A percentile compares a stretch with the other conserved stretches of the same genome.
phyloP scores from a whole-genome alignment of 2,329 filamentous ascomycete genomes.

The Nothophoma quercina region DNA sequence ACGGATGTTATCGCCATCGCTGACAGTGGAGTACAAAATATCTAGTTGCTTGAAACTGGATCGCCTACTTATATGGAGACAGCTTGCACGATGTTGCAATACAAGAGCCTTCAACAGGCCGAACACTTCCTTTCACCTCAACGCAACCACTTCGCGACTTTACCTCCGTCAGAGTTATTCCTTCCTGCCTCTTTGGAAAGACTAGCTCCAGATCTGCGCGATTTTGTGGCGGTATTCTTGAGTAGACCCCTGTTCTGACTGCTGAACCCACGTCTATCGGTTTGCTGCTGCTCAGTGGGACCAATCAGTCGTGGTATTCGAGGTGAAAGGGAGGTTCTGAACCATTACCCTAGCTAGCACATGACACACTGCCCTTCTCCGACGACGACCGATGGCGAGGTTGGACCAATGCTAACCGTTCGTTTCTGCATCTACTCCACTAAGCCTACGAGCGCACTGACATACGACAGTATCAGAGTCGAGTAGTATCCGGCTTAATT shows the following conservation, averaged over 20 bases:
- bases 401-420: slow-evolving; percentile 6
- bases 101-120: no score
- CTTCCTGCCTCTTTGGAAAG: no score
- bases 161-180: no score
- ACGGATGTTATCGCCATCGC: no score
- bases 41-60: no score
- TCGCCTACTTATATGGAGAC: no score
- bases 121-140: no score
- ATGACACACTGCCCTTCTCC: neutral
- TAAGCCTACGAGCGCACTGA: neutral
- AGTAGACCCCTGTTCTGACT: neutral
- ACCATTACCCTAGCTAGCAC: neutral
- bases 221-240: no score
- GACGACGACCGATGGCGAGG: neutral
- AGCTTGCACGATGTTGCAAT: no score
- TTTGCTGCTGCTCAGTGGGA: neutral
- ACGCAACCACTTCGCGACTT: no score
- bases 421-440: neutral
- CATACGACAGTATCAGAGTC: neutral
- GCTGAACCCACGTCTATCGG: neutral
- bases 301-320: neutral
- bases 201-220: no score
- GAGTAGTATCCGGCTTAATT: neutral
- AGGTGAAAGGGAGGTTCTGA: slow-evolving; percentile 2
- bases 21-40: no score